Evolutionary conservation across 2,329 filamentous ascomycete species (phyloP).

Genomic region (Tetracladium maxilliforme): DNA sequence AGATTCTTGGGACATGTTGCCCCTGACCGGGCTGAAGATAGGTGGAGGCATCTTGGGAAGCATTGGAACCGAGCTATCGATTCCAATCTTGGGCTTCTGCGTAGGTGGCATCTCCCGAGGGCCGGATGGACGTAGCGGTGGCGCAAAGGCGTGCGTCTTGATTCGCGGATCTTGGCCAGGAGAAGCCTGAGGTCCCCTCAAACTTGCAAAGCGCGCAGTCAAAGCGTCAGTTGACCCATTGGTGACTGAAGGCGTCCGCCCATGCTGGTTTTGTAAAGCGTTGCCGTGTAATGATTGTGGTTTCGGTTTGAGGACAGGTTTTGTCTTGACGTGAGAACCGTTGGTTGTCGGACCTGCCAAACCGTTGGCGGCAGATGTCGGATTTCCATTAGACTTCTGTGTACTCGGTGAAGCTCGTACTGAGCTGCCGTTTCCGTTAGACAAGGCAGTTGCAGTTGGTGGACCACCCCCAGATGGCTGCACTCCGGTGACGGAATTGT

Average conservation of each 20-base stretch:
- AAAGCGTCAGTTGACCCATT: slow-evolving; percentile 28
- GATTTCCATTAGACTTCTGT: neutral
- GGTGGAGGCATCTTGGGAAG: too few species aligned
- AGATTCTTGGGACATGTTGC: too few species aligned
- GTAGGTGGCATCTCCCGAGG: slow-evolving; percentile 36
- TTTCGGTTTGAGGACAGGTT: slow-evolving; percentile 1
- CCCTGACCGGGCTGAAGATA: too few species aligned
- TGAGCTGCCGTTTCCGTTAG: slow-evolving; percentile 2
- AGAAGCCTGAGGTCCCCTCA: slow-evolving; percentile 23
- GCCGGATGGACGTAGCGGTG: too few species aligned
- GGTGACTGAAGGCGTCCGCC: neutral
- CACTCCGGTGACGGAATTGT: slow-evolving; percentile 48
- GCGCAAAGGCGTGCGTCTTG: slow-evolving; percentile 29
- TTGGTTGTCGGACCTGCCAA: slow-evolving; percentile 6
- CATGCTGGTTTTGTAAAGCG: neutral
- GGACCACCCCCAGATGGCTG: slow-evolving; percentile 19
- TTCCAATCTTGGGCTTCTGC: slow-evolving; percentile 26
- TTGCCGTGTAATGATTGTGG: slow-evolving; percentile 1
- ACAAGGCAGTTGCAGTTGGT: slow-evolving; percentile 10
- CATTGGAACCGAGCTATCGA: too few species aligned
- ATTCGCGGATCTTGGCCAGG: slow-evolving; percentile 36
- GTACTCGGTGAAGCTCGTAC: neutral
- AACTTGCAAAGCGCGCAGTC: slow-evolving; percentile 38
- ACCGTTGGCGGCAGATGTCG: slow-evolving; percentile 3
- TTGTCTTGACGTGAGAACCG: slow-evolving; percentile 3